phyloP scores from a whole-genome alignment of 345 rosid species.

The Melaleuca alternifolia region DNA sequence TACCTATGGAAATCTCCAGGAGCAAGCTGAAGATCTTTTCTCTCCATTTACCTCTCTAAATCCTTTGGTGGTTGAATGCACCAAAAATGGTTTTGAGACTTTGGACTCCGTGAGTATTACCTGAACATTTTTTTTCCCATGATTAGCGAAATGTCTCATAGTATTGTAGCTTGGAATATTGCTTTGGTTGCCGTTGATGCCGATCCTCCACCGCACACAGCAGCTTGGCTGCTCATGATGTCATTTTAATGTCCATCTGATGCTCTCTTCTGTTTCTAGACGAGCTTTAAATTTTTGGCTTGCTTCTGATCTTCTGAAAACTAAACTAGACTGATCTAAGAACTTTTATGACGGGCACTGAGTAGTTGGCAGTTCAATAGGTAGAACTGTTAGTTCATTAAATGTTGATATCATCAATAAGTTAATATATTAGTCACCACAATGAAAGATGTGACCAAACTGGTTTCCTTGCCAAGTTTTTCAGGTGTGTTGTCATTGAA shows the following conservation, averaged over 20 bases:
- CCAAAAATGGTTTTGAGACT: conserved; percentile 77
- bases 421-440: not conserved
- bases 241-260: not conserved
- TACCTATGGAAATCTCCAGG: conserved; percentile 29
- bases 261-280: not conserved
- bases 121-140: not conserved
- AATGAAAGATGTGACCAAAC: not conserved
- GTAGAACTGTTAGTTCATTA: not conserved
- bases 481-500: not conserved
- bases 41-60: conserved; percentile 77
- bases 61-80: conserved; percentile 80
- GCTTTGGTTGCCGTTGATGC: not conserved
- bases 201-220: not conserved
- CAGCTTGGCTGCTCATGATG: not conserved
- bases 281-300: not conserved
- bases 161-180: not conserved
- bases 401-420: not conserved
- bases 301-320: not conserved
- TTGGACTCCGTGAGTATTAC: conserved; percentile 57
- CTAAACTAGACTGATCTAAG: not conserved
- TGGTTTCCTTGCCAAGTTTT: not conserved
- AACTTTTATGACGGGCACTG: not conserved
- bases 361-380: not conserved
- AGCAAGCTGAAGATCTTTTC: conserved; percentile 48
- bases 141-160: not conserved